Evolutionary conservation across 2,329 filamentous ascomycete species (phyloP), one percentile per base, ranked within the genome.

Genomic region (Aspergillus sclerotialis): DNA sequence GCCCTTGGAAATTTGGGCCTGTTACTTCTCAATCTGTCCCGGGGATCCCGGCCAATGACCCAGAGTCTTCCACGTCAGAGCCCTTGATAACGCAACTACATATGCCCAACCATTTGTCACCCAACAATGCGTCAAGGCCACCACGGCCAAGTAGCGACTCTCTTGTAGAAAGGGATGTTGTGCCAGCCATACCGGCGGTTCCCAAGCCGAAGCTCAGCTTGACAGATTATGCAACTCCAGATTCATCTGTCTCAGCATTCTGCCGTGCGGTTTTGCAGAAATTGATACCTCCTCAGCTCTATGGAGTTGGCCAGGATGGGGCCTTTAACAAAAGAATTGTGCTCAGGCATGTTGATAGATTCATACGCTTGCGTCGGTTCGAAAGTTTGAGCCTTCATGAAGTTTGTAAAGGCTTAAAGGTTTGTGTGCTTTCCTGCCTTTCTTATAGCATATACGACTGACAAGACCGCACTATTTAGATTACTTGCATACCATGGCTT

Each of bases 311-410:
- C 1, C 55, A 70, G 1, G 58, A 61, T 0, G 71, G 72, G 23
- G 36, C 45, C 4, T 64, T 75, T 32, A 95, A 95, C 63, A 72
- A 75, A 40, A 54, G 56, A 1, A 50, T 64, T 0, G 60, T 95
- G 21, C 64, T 87, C 52, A 70, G 67, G 25, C 80, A 78, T 44
- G 67, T 96, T n/a, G 78, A 94, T 52, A 69, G 67, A 4, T 96
- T 96, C 45, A 65, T 96, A 33, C 70, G 69, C 28, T 64, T 95
- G 33, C 76, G 88, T 31, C 80, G 84, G 30, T 94, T 85, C 50
- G 92, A 98, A 58, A 82, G 68, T 37, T 68, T 93, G 48, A 83
- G 78, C 12, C 65, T 98, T 18, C 85, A 94, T 55, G 79, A 90
- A 42, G 72, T 89, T 2, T 69, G 75, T 28, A 84, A 94, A 52